Conservation (phyloP, 257 asterid genomes). For the Solanum gandarillasii region DNA sequence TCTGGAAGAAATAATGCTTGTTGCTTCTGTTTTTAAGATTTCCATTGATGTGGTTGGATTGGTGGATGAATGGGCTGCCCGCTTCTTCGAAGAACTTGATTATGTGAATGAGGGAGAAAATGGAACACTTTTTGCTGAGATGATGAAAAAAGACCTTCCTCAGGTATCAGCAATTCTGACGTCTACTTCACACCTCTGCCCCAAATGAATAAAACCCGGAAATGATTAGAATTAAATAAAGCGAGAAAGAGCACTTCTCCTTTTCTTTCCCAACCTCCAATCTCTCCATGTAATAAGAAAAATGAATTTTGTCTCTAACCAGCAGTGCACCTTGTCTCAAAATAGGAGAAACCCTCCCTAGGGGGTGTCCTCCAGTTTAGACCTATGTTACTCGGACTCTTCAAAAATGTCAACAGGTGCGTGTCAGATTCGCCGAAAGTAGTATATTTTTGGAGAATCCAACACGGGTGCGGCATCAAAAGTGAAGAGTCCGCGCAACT, state of each 20-base stretch:
- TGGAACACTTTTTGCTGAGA: conserved; percentile 86
- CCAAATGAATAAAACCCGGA: background rate
- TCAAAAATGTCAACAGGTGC: too few species aligned
- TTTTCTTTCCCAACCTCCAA: background rate
- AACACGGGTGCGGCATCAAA: too few species aligned
- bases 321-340: background rate
- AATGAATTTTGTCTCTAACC: background rate
- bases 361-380: background rate
- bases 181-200: background rate
- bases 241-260: background rate
- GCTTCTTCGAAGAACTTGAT: conserved; percentile 98
- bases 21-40: conserved; percentile 25
- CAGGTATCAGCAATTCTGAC: conserved; percentile 35
- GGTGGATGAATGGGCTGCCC: conserved; percentile 99
- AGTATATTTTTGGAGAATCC: too few species aligned
- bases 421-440: too few species aligned
- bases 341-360: background rate
- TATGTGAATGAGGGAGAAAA: conserved; percentile 94
- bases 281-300: background rate
- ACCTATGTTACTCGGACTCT: background rate
- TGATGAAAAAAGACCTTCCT: conserved; percentile 98
- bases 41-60: conserved; percentile 93
- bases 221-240: background rate
- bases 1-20: background rate
- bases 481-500: too few species aligned